Evolutionary conservation across 1,284 basidiomycete species (phyloP), one percentile per base, ranked within the genome.

Genomic region (Ganoderma meredithae): DNA sequence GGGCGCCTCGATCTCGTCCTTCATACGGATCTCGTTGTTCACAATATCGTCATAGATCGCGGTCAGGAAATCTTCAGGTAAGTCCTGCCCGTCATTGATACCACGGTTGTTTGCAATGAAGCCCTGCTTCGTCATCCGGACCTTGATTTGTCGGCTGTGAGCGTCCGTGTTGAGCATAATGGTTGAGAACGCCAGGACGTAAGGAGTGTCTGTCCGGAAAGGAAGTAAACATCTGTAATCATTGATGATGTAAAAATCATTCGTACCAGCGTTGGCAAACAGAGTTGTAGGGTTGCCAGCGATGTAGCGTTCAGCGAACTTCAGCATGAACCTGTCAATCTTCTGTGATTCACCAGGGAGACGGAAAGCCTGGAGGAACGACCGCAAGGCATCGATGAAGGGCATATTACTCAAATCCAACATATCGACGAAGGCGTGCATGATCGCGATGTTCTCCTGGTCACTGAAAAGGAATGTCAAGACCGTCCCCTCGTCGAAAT

Each of bases 321-420:
- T 99, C 68, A 98, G 88, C 95, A 99, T 97, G 82, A 90, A 98
- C n/a, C 97, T 90, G 85, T 99, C 97, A 74, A 99, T 98, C 83
- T 98, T 98, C 80, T 99, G 97, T 0, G 95, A 84, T 81, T 99
- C 97, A 60, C 97, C 97, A 3, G 97, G 97, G 31, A 99, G 86
- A 66, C 97, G 92, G 88, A 98, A 98, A 0, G 95, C 89, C 79
- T 98, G 97, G 43, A 98, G 82, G 81, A 97, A 98, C 66, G 88
- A 79, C 55, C 97, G 88, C 59, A 99, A 82, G 0, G 96, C 96
- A 75, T 96, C 93, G 53, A 96, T 91, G 78, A 99, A 99, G 17
- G 85, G 82, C 72, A 91, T 81, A 69, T 90, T 89, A 60, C 87
- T 88, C 79, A 99, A 95, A 74, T 98, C 94, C 76, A 98, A 86